phyloP scores from a whole-genome alignment of 257 asterid species.

The Mentha longifolia region DNA sequence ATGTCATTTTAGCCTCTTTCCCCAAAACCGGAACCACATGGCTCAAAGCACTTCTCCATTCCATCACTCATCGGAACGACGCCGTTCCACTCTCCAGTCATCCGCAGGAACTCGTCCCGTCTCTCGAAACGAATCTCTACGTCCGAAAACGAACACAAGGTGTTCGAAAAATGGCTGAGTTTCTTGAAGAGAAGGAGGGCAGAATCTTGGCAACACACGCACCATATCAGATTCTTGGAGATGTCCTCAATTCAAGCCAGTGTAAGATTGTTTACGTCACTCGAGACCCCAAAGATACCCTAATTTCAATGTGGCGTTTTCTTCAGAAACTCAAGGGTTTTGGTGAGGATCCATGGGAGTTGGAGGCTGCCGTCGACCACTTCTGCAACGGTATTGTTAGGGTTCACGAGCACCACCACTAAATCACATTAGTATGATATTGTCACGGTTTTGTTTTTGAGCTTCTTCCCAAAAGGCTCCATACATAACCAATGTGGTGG shows the following conservation, averaged over 20 bases:
- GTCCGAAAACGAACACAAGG: background rate
- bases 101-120: conserved; percentile 58
- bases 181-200: background rate
- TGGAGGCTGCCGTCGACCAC: conserved; percentile 48
- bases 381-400: conserved; percentile 43
- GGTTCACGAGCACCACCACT: no score
- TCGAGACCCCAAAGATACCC: conserved; percentile 58
- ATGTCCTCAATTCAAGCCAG: conserved; percentile 29
- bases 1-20: conserved; percentile 53
- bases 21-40: conserved; percentile 72
- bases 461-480: no score
- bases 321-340: conserved; percentile 28
- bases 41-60: conserved; percentile 58
- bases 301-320: conserved; percentile 52
- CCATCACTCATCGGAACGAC: conserved; percentile 45
- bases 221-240: conserved; percentile 44
- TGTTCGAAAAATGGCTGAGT: background rate
- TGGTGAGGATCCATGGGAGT: conserved; percentile 44
- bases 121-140: conserved; percentile 47
- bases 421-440: no score
- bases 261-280: conserved; percentile 53
- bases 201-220: conserved; percentile 52
- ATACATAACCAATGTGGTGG: no score
- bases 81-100: conserved; percentile 20
- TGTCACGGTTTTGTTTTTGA: no score